Conservation (phyloP, 2,329 filamentous ascomycete genomes). For the Aspergillus sp. region DNA sequence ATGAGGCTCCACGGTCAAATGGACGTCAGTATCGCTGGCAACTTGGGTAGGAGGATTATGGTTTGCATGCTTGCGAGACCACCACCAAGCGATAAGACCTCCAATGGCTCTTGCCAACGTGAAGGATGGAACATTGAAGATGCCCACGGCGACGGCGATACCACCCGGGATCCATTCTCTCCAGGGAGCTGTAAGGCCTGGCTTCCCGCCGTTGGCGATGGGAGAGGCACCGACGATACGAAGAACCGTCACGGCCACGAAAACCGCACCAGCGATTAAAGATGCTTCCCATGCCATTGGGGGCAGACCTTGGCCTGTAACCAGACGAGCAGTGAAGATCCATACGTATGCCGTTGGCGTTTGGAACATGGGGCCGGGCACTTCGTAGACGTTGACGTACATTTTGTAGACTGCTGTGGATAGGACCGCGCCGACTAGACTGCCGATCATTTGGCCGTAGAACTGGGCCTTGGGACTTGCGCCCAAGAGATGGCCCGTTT, state of each 20-base stretch:
- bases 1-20: not conserved
- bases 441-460: conserved; percentile 91
- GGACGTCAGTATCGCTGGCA: not conserved
- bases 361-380: conserved; percentile 86
- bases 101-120: conserved; percentile 83
- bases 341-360: conserved; percentile 94
- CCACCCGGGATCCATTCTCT: conserved; percentile 78
- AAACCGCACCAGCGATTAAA: conserved; percentile 67
- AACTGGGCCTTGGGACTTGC: conserved; percentile 94
- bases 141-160: conserved; percentile 93
- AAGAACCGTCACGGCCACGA: conserved; percentile 64
- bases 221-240: conserved; percentile 54
- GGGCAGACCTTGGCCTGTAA: conserved; percentile 85
- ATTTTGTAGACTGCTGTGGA: conserved; percentile 83
- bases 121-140: conserved; percentile 97
- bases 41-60: not conserved
- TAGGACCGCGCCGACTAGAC: conserved; percentile 76
- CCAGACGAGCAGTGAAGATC: conserved; percentile 91
- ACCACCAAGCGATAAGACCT: conserved; percentile 73
- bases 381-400: conserved; percentile 83
- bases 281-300: conserved; percentile 79
- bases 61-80: conserved; percentile 50
- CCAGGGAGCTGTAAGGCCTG: conserved; percentile 51
- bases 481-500: conserved; percentile 88
- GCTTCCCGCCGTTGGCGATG: conserved; percentile 24